These are phyloP conservation scores for Hypomontagnella monticulosa DNA, from an alignment of 495 filamentous ascomycete species.

Conservation along the genomic window DNA sequence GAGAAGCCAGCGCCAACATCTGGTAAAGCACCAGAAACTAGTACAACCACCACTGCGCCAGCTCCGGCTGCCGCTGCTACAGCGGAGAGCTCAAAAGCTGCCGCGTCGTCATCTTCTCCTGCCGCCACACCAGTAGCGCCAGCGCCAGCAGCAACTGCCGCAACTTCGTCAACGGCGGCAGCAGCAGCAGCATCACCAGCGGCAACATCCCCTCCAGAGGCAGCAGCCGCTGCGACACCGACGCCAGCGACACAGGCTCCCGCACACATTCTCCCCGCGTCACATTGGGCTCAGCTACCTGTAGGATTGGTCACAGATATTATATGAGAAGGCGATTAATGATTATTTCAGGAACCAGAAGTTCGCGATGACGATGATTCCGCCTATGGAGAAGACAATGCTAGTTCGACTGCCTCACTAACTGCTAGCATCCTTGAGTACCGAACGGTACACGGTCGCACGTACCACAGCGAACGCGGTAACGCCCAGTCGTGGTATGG, in stretches of 20 bases:
- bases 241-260: neutral
- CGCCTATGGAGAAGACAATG: conserved; percentile 41
- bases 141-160: neutral
- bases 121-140: neutral
- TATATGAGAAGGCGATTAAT: neutral
- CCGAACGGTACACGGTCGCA: conserved; percentile 51
- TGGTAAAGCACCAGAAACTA: neutral
- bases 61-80: neutral
- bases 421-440: conserved; percentile 57
- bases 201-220: conserved; percentile 11
- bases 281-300: conserved; percentile 42
- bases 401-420: conserved; percentile 56
- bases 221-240: neutral
- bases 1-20: conserved; percentile 1
- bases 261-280: conserved; percentile 39
- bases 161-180: neutral
- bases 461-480: conserved; percentile 50
- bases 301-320: conserved; percentile 2
- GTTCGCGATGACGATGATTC: conserved; percentile 45
- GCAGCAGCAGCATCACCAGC: neutral
- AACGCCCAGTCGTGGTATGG: conserved; percentile 49
- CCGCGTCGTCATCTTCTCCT: neutral
- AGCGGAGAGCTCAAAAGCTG: neutral
- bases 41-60: conserved; percentile 3
- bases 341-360: conserved; percentile 13